These are phyloP conservation scores for Amauroascus niger DNA, from an alignment of 2,329 filamentous ascomycete genomes.

Conservation along the genomic window DNA sequence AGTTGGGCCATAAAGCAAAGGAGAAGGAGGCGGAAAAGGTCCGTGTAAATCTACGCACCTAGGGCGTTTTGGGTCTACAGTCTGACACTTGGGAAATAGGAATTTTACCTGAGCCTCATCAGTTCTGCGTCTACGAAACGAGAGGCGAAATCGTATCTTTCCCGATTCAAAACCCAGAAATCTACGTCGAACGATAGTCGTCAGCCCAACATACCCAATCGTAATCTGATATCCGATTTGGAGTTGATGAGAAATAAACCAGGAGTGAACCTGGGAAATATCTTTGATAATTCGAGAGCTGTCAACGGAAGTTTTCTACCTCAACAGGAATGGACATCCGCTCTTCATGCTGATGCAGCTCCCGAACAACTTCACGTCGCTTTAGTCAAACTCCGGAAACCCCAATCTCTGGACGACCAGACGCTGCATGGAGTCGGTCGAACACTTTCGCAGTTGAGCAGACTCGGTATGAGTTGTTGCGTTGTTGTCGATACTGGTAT, in stretches of 20 bases:
- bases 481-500: slow-evolving; percentile 66
- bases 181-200: not conserved
- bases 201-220: slow-evolving; percentile 21
- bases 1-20: slow-evolving; percentile 33
- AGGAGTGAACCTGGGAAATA: slow-evolving; percentile 52
- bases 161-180: slow-evolving; percentile 58
- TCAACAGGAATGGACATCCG: slow-evolving; percentile 42
- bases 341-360: slow-evolving; percentile 29
- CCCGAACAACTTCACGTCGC: slow-evolving; percentile 60
- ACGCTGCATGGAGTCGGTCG: slow-evolving; percentile 66
- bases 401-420: slow-evolving; percentile 58
- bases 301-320: slow-evolving; percentile 53
- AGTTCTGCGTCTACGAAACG: slow-evolving; percentile 84
- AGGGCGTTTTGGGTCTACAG: not conserved
- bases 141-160: slow-evolving; percentile 83
- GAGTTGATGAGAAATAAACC: slow-evolving; percentile 23
- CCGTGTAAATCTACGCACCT: slow-evolving; percentile 1
- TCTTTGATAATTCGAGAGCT: slow-evolving; percentile 50
- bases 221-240: slow-evolving; percentile 11
- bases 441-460: slow-evolving; percentile 72
- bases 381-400: slow-evolving; percentile 70
- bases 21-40: slow-evolving; percentile 39
- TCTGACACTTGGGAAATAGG: slow-evolving; percentile 42
- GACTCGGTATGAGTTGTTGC: slow-evolving; percentile 70
- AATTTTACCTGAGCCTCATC: slow-evolving; percentile 77